Conservation (phyloP, 768 basidiomycete species). For the Amanita exitialis region DNA sequence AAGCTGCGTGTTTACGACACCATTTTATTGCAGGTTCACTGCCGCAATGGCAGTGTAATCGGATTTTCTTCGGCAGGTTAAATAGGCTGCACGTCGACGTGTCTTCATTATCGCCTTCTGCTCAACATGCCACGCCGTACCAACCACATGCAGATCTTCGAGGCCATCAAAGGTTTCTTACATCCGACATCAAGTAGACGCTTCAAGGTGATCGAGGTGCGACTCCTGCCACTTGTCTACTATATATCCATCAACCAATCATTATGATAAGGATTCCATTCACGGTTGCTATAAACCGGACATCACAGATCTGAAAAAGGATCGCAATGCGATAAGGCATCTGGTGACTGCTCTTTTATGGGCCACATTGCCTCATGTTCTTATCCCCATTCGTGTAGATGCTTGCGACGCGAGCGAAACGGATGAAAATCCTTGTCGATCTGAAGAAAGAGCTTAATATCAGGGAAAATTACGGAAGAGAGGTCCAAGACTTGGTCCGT, state of each 20-base stretch:
- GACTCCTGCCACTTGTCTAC: too few relatives aligned
- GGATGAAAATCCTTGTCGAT: not conserved
- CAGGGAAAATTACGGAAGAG: not conserved
- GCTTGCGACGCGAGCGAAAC: not conserved
- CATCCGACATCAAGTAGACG: too few relatives aligned
- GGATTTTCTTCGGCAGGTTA: too few relatives aligned
- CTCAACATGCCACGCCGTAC: too few relatives aligned
- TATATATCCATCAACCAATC: too few relatives aligned
- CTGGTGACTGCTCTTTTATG: not conserved
- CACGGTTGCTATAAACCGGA: not conserved
- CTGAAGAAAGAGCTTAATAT: not conserved
- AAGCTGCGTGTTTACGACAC: too few relatives aligned
- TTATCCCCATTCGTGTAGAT: not conserved
- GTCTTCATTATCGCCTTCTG: too few relatives aligned
- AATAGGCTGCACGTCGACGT: too few relatives aligned
- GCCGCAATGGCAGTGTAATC: too few relatives aligned
- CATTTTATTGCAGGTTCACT: too few relatives aligned
- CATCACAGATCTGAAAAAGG: not conserved
- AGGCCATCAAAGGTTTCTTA: too few relatives aligned
- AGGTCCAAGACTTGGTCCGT: not conserved
- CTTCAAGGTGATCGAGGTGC: too few relatives aligned
- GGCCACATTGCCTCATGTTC: not conserved
- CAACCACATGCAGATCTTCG: not conserved
- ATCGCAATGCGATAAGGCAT: not conserved
- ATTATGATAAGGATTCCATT: not conserved